Conservation (phyloP, 441 rosid species). For the Arabidopsis lyrata region DNA sequence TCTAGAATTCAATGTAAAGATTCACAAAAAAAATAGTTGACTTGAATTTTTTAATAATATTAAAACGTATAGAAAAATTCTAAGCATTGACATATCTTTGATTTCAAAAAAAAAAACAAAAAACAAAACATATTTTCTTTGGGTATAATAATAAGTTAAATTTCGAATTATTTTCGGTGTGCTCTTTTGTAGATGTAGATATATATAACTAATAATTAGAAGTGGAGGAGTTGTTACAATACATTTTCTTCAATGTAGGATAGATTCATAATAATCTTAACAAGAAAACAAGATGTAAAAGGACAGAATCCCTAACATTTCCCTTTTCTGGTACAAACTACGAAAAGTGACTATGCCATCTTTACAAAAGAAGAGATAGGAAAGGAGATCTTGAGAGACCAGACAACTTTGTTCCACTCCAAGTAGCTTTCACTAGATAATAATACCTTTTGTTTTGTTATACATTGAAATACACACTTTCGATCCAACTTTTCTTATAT, state of each 20-base stretch:
- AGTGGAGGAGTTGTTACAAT: slow-evolving; percentile 28
- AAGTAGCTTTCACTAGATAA: slow-evolving; percentile 26
- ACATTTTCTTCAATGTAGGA: slow-evolving; percentile 14
- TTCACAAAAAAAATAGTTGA: not conserved
- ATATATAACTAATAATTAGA: slow-evolving; percentile 15
- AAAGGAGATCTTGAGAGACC: slow-evolving; percentile 2
- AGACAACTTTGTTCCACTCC: not conserved
- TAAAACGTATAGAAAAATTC: not conserved
- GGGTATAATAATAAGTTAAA: too few relatives aligned
- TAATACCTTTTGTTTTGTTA: not conserved
- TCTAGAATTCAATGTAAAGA: not conserved
- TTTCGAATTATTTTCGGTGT: not conserved
- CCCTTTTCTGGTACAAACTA: slow-evolving; percentile 25
- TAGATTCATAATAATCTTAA: slow-evolving; percentile 19
- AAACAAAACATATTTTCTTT: not conserved
- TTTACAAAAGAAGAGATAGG: slow-evolving; percentile 17
- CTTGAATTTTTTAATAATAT: not conserved
- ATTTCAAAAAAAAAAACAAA: not conserved
- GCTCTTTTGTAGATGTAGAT: slow-evolving; percentile 13
- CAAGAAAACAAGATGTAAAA: slow-evolving; percentile 21
- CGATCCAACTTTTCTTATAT: slow-evolving; percentile 1
- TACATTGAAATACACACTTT: not conserved
- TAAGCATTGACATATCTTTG: not conserved
- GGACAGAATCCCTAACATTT: slow-evolving; percentile 12
- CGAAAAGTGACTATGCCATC: slow-evolving; percentile 26